Conservation (phyloP, 169 alveolate genomes). For the Cyclospora cayetanensis region DNA sequence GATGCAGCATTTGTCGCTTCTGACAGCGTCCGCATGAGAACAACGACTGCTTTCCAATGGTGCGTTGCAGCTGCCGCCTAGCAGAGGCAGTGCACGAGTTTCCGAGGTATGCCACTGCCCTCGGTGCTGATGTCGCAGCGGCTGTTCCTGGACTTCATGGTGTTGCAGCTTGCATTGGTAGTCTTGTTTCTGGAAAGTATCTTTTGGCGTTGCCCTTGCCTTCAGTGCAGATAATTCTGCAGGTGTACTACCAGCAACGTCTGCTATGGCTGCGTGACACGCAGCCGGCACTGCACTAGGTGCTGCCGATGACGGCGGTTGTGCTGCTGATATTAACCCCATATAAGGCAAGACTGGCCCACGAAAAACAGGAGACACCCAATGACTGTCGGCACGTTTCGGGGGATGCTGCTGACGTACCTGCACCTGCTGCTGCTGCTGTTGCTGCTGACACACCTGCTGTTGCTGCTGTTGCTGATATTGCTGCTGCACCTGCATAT, state of each 20-base stretch:
- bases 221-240: not conserved
- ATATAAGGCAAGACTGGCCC: not conserved
- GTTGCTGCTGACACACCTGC: too few relatives aligned
- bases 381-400: not conserved
- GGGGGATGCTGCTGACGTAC: not conserved
- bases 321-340: not conserved
- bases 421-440: too few relatives aligned
- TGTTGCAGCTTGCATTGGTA: not conserved
- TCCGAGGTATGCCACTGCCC: not conserved
- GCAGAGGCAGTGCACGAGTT: slow-evolving; percentile 9
- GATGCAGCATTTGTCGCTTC: too few relatives aligned
- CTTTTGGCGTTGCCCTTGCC: not conserved
- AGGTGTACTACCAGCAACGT: not conserved
- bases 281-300: not conserved
- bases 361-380: not conserved
- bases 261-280: not conserved
- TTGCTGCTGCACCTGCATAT: too few relatives aligned
- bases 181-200: not conserved
- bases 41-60: not conserved
- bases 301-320: not conserved
- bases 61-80: not conserved
- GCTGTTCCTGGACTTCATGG: not conserved
- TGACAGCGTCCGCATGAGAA: too few relatives aligned
- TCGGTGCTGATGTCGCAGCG: not conserved
- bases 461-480: not conserved